Conservation (phyloP, 805 yeast species). For the Lipomyces kockii region DNA sequence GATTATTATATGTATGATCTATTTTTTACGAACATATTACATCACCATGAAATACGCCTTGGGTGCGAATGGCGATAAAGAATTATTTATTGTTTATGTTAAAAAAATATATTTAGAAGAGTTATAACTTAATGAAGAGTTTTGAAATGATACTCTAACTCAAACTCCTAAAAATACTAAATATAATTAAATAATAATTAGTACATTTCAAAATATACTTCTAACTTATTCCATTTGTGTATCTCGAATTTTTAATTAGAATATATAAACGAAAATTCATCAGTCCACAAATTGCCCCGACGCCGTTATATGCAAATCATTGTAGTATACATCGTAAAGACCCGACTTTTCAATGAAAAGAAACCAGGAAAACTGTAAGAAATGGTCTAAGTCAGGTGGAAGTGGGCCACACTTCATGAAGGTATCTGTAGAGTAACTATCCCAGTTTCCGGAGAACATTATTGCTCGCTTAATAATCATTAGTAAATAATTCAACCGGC, state of each 20-base stretch:
- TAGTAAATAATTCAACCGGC: conserved; percentile 2
- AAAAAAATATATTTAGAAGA: neutral
- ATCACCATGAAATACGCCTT: neutral
- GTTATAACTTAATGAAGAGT: neutral
- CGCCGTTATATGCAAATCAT: neutral
- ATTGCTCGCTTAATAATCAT: conserved; percentile 19
- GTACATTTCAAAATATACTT: neutral
- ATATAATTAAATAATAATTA: neutral
- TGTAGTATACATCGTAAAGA: neutral
- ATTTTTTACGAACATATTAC: neutral
- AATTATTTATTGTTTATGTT: no score
- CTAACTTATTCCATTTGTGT: neutral
- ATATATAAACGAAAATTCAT: neutral
- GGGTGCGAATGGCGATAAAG: neutral
- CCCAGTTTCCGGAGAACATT: conserved; percentile 22
- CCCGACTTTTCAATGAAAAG: neutral
- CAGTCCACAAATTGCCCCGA: neutral
- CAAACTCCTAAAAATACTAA: neutral
- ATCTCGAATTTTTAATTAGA: neutral
- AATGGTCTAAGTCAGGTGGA: no score
- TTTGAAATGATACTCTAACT: neutral
- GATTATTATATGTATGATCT: neutral
- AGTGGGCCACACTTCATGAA: no score
- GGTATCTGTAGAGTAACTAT: neutral
- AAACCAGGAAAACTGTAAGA: neutral